Percentiles rank a stretch among this genome's conserved stretches.
Conservation (phyloP, 208 protist species). For the Leishmania tropica region DNA sequence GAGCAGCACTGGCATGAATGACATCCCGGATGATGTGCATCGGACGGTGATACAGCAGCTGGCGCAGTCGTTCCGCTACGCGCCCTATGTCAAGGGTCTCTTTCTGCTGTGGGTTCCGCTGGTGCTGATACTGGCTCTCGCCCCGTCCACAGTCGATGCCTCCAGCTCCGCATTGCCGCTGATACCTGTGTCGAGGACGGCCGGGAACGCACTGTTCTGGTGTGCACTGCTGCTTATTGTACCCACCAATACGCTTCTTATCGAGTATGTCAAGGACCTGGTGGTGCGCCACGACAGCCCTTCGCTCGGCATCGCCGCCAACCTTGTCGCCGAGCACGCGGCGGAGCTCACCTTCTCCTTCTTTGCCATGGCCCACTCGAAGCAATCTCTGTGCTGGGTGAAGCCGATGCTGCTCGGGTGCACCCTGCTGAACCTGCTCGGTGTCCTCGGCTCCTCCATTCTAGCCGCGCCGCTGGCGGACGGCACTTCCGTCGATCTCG, state of each 20-base stretch:
- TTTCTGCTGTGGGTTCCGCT: conserved; percentile 29
- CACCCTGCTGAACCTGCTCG: conserved; percentile 64
- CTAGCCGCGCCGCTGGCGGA: conserved; percentile 37
- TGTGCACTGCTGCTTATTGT: conserved; percentile 34
- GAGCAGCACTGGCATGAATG: conserved; percentile 37
- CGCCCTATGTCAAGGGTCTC: conserved; percentile 31
- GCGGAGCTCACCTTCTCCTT: conserved; percentile 59
- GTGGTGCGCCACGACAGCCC: conserved; percentile 47
- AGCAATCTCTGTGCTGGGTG: conserved; percentile 50
- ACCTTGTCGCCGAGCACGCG: conserved; percentile 67
- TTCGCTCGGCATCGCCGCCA: conserved; percentile 46
- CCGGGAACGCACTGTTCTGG: conserved; percentile 24
- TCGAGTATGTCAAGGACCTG: conserved; percentile 70
- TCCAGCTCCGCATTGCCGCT: not conserved
- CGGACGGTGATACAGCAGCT: conserved; percentile 23
- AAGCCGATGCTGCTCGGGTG: conserved; percentile 66
- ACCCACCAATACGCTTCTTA: conserved; percentile 33
- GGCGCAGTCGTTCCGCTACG: conserved; percentile 24
- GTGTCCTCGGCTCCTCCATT: conserved; percentile 58
- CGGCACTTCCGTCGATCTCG: conserved; percentile 30
- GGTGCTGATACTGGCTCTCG: conserved; percentile 9
- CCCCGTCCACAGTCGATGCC: not conserved
- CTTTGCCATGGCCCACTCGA: conserved; percentile 34
- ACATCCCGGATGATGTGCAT: conserved; percentile 36
- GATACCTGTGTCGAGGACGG: not conserved